Evolutionary conservation across 2,329 filamentous ascomycete species (phyloP), one percentile per base, ranked within the genome.

Genomic region (Exophiala lecanii-corni): DNA sequence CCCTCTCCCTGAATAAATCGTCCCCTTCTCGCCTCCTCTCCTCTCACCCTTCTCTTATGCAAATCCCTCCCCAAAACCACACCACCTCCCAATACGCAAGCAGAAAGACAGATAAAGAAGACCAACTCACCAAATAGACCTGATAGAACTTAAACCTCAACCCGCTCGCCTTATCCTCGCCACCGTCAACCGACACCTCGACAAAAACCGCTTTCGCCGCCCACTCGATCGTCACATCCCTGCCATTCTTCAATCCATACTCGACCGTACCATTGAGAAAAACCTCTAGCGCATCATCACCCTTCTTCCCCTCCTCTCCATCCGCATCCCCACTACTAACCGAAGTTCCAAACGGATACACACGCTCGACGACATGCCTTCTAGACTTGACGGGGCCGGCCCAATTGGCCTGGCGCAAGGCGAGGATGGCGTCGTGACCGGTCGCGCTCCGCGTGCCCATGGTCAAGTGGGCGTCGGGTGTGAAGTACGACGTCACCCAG

Each of bases 181-280:
- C n/a, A n/a, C n/a, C n/a, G 9, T 35, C 36, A 5, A 37, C 49
- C n/a, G 52, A 43, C 2, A 42, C 33, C 23, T 55, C 50, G 13
- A 55, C 54, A 33, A 59, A 38, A n/a, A 54, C 39, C 9, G 56
- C 57, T 23, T 55, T 52, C 17, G 68, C 76, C 13, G 73, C 72
- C 76, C 76, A 81, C 9, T 77, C 73, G 3, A 76, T 57, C 2
- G 56, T 56, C 3, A 61, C 60, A 38, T 65, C 62, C 19, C 64
- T 65, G 12, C 73, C 75, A 54, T 72, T 71, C 55, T 74, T 76
- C 41, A 78, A 54, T 10, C 56, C 66, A 58, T 76, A 78, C 31
- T 67, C 66, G 9, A 78, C 76, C 3, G 59, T 72, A 1, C 75
- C 75, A 50, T 70, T 69, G 3, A 78, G 53, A 74, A 79, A 78